Percentiles rank a stretch among this genome's conserved stretches.
These are phyloP conservation scores for Leccinum ochraceum DNA, from an alignment of 768 basidiomycete species.

Conservation along the genomic window DNA sequence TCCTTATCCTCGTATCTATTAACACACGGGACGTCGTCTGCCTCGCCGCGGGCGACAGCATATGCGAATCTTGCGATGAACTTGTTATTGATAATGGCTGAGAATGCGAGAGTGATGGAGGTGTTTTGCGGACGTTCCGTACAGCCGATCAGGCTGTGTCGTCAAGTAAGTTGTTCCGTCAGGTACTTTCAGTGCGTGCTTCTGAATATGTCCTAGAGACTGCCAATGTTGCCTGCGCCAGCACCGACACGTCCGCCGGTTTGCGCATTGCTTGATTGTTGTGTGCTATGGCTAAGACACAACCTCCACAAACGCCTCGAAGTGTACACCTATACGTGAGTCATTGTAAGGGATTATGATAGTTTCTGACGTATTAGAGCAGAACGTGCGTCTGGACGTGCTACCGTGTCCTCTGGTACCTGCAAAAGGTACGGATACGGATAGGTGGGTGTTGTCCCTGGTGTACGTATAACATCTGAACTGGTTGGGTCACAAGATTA, in stretches of 20 bases:
- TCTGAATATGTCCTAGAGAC: slow-evolving; percentile 38
- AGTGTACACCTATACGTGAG: slow-evolving; percentile 57
- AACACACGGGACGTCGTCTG: slow-evolving; percentile 64
- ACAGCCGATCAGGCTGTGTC: slow-evolving; percentile 55
- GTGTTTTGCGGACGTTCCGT: slow-evolving; percentile 43
- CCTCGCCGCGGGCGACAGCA: slow-evolving; percentile 56
- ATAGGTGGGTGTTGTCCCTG: slow-evolving; percentile 44
- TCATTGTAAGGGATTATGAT: neutral
- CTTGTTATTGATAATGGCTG: slow-evolving; percentile 50
- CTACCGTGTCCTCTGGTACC: slow-evolving; percentile 55
- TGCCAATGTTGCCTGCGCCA: slow-evolving; percentile 49
- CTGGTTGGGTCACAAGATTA: slow-evolving; percentile 46
- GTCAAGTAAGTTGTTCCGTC: slow-evolving; percentile 47
- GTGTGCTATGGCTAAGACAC: slow-evolving; percentile 68
- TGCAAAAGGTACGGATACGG: slow-evolving; percentile 53
- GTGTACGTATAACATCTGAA: neutral
- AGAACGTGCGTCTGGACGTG: slow-evolving; percentile 60
- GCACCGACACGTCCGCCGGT: slow-evolving; percentile 45
- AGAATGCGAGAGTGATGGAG: slow-evolving; percentile 49
- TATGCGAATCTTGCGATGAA: slow-evolving; percentile 63
- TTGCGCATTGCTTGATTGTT: slow-evolving; percentile 66
- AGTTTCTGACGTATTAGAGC: slow-evolving; percentile 4
- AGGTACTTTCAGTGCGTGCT: neutral
- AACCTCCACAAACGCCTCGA: slow-evolving; percentile 66
- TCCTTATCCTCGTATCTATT: slow-evolving; percentile 65